phyloP scores from a whole-genome alignment of 108 stramenopile species.

The Asterionellopsis glacialis region DNA sequence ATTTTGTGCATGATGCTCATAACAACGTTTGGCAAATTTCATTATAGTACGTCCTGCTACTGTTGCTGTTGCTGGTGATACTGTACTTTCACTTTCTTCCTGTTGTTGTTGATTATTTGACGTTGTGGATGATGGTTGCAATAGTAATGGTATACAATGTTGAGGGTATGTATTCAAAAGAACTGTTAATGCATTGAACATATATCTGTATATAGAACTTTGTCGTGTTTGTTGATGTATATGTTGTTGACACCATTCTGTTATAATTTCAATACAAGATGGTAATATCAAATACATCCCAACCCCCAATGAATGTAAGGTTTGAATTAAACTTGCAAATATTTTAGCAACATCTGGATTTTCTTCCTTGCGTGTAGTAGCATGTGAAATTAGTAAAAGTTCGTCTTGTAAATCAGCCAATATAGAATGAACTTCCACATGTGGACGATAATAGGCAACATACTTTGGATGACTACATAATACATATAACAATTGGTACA shows the following conservation, averaged over 20 bases:
- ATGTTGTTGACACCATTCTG: conserved; percentile 36
- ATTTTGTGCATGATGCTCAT: conserved; percentile 12
- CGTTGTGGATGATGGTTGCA: conserved; percentile 8
- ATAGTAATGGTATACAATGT: conserved; percentile 24
- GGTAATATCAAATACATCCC: conserved; percentile 48
- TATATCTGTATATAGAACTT: conserved; percentile 5
- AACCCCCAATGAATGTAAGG: conserved; percentile 33
- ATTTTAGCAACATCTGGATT: conserved; percentile 16
- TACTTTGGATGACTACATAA: conserved; percentile 60
- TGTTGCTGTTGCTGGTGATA: conserved; percentile 29
- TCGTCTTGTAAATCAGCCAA: conserved; percentile 1
- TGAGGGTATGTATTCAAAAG: conserved; percentile 26
- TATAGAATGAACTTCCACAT: conserved; percentile 10
- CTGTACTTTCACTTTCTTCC: conserved; percentile 3
- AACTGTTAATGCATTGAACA: conserved; percentile 24
- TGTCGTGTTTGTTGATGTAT: conserved; percentile 16
- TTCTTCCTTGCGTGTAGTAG: too few species aligned
- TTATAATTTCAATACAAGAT: conserved; percentile 39
- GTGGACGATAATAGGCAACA: conserved; percentile 33
- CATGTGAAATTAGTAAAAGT: too few species aligned
- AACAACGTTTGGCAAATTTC: conserved; percentile 39
- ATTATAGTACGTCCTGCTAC: conserved; percentile 20
- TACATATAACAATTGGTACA: conserved; percentile 53
- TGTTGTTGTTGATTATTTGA: conserved; percentile 5
- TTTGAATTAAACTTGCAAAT: conserved; percentile 24